Conservation (phyloP, 257 asterid genomes). For the Marsdenia floribunda region DNA sequence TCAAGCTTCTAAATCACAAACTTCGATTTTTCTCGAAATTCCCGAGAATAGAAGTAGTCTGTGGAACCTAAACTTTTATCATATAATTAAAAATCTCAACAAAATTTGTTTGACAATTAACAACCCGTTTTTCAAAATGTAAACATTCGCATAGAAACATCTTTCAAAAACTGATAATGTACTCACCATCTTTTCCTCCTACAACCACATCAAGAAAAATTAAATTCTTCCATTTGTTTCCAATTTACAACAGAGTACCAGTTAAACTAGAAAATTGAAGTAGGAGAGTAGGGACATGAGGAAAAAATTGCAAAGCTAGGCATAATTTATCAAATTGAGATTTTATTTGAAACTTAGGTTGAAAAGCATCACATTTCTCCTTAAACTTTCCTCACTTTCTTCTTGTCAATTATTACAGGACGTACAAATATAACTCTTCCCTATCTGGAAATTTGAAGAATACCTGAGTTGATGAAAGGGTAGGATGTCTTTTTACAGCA, state of each 20-base stretch:
- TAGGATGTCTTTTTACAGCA: slow-evolving; percentile 38
- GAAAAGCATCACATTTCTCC: not conserved
- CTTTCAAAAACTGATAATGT: not conserved
- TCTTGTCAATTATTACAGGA: not conserved
- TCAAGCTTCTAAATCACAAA: not conserved
- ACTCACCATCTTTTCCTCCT: not conserved
- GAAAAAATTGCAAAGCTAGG: not conserved
- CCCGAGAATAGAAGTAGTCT: not conserved
- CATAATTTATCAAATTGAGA: not conserved
- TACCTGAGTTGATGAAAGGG: slow-evolving; percentile 71
- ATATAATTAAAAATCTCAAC: not conserved
- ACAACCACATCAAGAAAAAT: not conserved
- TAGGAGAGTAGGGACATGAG: not conserved
- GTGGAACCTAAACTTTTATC: not conserved
- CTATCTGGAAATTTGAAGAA: not conserved
- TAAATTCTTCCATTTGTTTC: not conserved
- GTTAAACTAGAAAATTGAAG: not conserved
- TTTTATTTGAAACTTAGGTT: not conserved
- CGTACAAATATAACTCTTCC: not conserved
- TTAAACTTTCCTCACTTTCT: not conserved
- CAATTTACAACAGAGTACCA: not conserved
- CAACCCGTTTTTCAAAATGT: not conserved
- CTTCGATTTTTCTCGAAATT: not conserved
- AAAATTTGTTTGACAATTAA: not conserved
- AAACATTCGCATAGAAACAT: not conserved